Evolutionary conservation across 768 basidiomycete species (phyloP).

Genomic region (Tulasnella calospora): DNA sequence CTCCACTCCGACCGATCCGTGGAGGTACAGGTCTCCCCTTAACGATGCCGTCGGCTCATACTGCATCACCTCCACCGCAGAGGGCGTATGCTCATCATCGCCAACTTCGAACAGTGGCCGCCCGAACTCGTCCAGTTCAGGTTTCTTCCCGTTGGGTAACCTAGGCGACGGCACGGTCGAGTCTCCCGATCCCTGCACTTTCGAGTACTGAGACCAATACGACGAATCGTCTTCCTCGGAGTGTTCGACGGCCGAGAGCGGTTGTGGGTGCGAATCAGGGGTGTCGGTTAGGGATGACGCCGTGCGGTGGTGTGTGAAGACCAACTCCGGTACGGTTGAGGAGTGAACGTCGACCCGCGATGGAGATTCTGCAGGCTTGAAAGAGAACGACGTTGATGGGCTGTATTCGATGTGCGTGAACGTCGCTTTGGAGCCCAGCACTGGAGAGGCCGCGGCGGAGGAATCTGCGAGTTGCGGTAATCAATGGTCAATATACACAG

Average conservation of each 20-base stretch:
- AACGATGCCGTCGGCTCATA: neutral
- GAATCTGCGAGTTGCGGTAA: constrained; percentile 4
- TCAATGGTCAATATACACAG: neutral
- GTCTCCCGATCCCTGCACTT: constrained; percentile 29
- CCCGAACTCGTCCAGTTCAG: constrained; percentile 9
- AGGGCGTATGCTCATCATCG: neutral
- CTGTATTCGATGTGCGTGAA: constrained; percentile 2
- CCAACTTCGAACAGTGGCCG: constrained; percentile 2
- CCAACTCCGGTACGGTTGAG: neutral
- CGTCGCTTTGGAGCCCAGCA: neutral
- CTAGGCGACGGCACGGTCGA: constrained; percentile 27
- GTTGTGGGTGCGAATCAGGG: constrained; percentile 6
- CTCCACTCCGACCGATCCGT: neutral
- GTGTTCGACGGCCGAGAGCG: neutral
- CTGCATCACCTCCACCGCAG: neutral
- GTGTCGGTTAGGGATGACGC: neutral
- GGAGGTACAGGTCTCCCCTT: neutral
- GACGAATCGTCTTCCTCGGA: constrained; percentile 22
- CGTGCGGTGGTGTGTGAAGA: neutral
- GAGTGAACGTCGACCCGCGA: neutral
- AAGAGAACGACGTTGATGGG: neutral
- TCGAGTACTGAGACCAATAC: constrained; percentile 26
- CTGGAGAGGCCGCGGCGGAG: neutral
- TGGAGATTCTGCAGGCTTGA: neutral
- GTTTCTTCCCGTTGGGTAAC: constrained; percentile 18